A percentile compares a stretch with the other conserved stretches of the same genome.
Conservation (phyloP, 495 filamentous ascomycete species). For the Tuber indicum region DNA sequence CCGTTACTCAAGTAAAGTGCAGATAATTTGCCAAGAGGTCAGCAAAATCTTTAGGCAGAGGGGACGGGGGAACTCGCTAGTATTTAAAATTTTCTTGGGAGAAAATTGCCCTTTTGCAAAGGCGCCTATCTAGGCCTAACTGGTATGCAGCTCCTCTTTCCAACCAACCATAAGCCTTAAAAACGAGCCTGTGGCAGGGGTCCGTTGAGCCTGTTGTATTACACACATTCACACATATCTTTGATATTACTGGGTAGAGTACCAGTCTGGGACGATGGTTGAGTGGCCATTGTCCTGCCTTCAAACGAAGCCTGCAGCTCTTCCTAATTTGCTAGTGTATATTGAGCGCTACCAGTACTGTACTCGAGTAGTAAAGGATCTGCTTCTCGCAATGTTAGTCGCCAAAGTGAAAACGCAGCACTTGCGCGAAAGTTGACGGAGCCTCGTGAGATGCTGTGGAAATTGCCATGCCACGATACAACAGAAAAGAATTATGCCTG, state of each 20-base stretch:
- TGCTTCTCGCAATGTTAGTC: neutral
- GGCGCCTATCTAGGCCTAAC: accelerated
- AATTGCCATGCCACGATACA: no score
- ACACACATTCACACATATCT: no score
- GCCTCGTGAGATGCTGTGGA: no score
- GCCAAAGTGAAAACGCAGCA: no score
- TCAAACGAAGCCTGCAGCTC: neutral
- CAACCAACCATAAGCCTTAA: neutral
- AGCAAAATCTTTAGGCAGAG: neutral
- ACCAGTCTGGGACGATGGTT: no score
- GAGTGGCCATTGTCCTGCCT: neutral
- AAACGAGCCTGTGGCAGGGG: neutral
- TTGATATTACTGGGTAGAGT: no score
- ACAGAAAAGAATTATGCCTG: no score
- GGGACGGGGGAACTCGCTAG: no score
- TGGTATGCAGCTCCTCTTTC: neutral
- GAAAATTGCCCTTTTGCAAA: neutral
- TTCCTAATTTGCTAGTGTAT: neutral
- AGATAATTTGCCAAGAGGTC: neutral
- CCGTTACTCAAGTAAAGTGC: no score
- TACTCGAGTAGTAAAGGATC: no score
- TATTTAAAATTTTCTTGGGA: neutral
- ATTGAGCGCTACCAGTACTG: no score
- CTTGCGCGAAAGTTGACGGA: no score
- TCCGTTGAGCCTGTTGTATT: neutral